Percentiles rank a stretch among this genome's conserved stretches.
Conservation (phyloP, 2,329 filamentous ascomycete species). For the Spiromastix sp. region DNA sequence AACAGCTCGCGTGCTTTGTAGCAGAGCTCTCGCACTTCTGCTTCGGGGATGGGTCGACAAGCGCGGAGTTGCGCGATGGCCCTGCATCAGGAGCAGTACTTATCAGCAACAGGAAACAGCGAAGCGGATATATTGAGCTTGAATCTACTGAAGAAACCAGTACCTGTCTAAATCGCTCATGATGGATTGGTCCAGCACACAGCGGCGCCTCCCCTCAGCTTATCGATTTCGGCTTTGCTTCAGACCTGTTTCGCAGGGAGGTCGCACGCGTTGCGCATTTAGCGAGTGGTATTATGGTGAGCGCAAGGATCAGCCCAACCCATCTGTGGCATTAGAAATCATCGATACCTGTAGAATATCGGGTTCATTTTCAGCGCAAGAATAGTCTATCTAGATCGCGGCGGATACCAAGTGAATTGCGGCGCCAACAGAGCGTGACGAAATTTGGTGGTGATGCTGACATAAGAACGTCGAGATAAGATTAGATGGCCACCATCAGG, state of each 20-base stretch:
- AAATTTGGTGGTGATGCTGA: slow-evolving; percentile 10
- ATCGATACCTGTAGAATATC: too few species aligned
- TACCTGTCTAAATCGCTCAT: slow-evolving; percentile 97
- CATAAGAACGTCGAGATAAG: slow-evolving; percentile 21
- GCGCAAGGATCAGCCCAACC: too few species aligned
- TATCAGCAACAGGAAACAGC: neutral
- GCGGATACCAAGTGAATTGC: too few species aligned
- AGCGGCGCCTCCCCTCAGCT: slow-evolving; percentile 3
- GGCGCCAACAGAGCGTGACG: too few species aligned
- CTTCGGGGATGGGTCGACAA: slow-evolving; percentile 90
- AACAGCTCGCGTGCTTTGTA: slow-evolving; percentile 97
- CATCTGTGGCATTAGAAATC: too few species aligned
- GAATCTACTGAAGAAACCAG: slow-evolving; percentile 22
- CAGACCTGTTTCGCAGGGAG: too few species aligned
- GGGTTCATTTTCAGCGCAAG: too few species aligned
- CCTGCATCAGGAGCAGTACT: slow-evolving; percentile 37
- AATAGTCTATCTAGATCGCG: too few species aligned
- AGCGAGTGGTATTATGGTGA: too few species aligned
- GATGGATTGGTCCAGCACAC: slow-evolving; percentile 18
- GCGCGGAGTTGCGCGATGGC: slow-evolving; percentile 91
- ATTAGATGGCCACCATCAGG: too few species aligned
- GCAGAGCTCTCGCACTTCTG: slow-evolving; percentile 91
- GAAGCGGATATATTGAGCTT: slow-evolving; percentile 3
- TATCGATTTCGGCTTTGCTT: too few species aligned
- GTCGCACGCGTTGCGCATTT: too few species aligned